phyloP scores from a whole-genome alignment of 2,329 filamentous ascomycete genomes.

The Ilyonectria sp. region DNA sequence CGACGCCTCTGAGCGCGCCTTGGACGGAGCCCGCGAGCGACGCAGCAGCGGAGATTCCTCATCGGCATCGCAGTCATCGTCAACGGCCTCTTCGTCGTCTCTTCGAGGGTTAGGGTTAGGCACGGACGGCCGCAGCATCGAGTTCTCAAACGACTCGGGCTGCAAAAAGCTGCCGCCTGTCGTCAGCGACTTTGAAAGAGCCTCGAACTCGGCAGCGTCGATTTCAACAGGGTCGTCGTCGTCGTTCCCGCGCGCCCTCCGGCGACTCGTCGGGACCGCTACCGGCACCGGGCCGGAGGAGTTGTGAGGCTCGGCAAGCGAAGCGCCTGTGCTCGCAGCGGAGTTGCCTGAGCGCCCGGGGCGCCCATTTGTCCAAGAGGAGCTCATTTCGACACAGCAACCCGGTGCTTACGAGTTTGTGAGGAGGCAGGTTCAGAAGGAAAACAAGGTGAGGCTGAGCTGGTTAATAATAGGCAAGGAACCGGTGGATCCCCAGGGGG shows the following conservation, averaged over 20 bases:
- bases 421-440: neutral
- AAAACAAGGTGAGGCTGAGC: neutral
- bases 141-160: conserved; percentile 58
- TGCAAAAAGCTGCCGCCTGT: conserved; percentile 57
- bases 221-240: conserved; percentile 32
- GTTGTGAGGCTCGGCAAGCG: conserved; percentile 5
- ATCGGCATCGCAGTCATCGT: conserved; percentile 29
- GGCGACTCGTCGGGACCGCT: conserved; percentile 38
- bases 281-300: conserved; percentile 39
- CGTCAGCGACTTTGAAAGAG: conserved; percentile 58
- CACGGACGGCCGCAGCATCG: conserved; percentile 53
- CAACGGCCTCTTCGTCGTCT: conserved; percentile 31
- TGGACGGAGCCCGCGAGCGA: conserved; percentile 33
- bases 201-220: conserved; percentile 44
- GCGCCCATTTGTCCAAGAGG: conserved; percentile 25
- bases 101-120: conserved; percentile 40
- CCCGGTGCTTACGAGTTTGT: neutral
- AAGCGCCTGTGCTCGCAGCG: neutral
- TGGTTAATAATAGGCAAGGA: conserved; percentile 11
- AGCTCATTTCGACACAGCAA: conserved; percentile 6
- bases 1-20: conserved; percentile 36
- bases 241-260: conserved; percentile 16
- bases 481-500: neutral
- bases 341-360: conserved; percentile 2
- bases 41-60: conserved; percentile 49